A percentile compares a stretch with the other conserved stretches of the same genome.
Evolutionary conservation across 148 eudicot genomes (phyloP).

Genomic region (Chenopodium album): DNA sequence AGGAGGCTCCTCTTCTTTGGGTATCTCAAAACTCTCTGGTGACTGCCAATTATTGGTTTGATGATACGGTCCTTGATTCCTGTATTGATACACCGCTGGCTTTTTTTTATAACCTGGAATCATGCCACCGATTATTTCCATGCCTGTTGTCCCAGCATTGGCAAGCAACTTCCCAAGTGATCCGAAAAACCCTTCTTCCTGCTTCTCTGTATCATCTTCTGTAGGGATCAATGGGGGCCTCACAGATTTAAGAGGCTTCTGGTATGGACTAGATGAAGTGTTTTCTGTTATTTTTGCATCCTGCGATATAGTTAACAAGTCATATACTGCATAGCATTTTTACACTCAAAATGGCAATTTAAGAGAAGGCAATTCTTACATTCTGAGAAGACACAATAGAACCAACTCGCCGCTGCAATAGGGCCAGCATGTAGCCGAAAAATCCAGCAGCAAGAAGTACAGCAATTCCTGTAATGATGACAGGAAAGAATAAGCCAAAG

Average conservation of each 20-base stretch:
- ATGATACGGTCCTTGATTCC: slow-evolving; percentile 35
- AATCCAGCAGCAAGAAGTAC: slow-evolving; percentile 73
- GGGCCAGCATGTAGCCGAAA: slow-evolving; percentile 82
- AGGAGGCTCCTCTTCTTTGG: slow-evolving; percentile 83
- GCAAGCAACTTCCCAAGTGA: slow-evolving; percentile 58
- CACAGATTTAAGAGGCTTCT: slow-evolving; percentile 53
- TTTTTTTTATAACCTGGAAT: slow-evolving; percentile 58
- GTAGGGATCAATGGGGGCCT: slow-evolving; percentile 76
- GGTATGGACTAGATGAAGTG: slow-evolving; percentile 38
- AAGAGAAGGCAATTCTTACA: slow-evolving; percentile 33
- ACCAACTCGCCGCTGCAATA: slow-evolving; percentile 69
- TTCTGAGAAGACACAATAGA: slow-evolving; percentile 52
- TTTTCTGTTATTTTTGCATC: slow-evolving; percentile 38
- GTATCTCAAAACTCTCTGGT: slow-evolving; percentile 84
- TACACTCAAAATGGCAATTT: background rate
- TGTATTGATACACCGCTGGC: slow-evolving; percentile 34
- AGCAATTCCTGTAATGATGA: slow-evolving; percentile 43
- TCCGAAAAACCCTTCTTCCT: slow-evolving; percentile 69
- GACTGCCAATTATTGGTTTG: slow-evolving; percentile 64
- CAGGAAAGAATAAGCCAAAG: slow-evolving; percentile 5
- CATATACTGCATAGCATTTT: background rate
- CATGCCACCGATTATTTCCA: slow-evolving; percentile 61
- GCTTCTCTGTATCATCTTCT: slow-evolving; percentile 70
- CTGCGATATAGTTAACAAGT: slow-evolving; percentile 30
- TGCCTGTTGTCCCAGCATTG: slow-evolving; percentile 47